Conservation (phyloP, 176 grass and related monocot genomes). For the Musa troglodytarum region DNA sequence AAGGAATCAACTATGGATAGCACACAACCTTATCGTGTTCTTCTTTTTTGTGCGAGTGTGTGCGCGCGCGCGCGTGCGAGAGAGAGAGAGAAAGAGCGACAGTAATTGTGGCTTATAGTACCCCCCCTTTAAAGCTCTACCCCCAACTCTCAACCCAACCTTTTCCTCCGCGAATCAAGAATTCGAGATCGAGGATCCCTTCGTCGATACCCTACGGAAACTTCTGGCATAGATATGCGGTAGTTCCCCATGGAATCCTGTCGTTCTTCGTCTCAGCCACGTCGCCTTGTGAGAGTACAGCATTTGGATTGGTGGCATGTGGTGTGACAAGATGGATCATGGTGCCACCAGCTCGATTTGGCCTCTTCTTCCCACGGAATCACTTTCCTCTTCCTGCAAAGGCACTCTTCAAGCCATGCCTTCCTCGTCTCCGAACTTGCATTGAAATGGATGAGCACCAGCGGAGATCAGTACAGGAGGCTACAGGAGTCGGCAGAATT, state of each 20-base stretch:
- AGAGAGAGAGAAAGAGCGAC: too few species aligned
- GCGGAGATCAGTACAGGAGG: neutral
- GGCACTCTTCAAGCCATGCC: neutral
- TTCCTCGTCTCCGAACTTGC: neutral
- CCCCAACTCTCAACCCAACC: too few species aligned
- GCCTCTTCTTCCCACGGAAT: neutral
- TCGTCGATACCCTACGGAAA: too few species aligned
- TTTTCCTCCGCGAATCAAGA: too few species aligned
- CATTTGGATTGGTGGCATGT: neutral
- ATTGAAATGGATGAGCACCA: neutral
- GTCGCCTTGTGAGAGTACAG: neutral
- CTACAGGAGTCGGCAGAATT: neutral
- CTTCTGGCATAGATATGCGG: too few species aligned
- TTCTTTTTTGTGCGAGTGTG: too few species aligned
- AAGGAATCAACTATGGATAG: too few species aligned
- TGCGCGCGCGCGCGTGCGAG: too few species aligned
- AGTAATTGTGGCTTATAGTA: too few species aligned
- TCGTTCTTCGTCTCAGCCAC: neutral
- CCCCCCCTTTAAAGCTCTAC: too few species aligned
- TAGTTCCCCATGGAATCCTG: neutral
- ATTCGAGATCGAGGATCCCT: too few species aligned
- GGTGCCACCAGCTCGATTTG: neutral
- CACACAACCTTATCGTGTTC: too few species aligned
- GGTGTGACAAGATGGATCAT: neutral
- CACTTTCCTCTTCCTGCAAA: neutral